Percentiles rank a stretch among this genome's conserved stretches.
Evolutionary conservation across 257 asterid species (phyloP).

Genomic region (Gentiana macrophylla): DNA sequence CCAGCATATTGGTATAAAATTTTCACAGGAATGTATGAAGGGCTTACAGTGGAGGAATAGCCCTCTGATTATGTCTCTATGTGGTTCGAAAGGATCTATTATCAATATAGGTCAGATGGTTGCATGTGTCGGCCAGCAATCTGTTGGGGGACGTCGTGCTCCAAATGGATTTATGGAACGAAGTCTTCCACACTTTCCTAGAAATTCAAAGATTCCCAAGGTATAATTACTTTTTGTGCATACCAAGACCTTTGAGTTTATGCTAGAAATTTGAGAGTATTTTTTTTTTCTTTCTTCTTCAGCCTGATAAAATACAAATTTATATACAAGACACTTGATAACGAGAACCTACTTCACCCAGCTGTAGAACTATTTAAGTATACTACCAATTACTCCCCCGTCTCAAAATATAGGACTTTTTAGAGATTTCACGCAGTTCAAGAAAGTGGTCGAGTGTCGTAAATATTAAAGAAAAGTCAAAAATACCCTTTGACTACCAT

Average conservation of each 20-base stretch:
- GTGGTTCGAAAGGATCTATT: constrained; percentile 99
- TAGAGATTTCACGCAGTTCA: too few species aligned
- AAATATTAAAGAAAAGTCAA: too few species aligned
- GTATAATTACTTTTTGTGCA: constrained; percentile 24
- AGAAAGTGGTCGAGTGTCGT: too few species aligned
- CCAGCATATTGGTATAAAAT: constrained; percentile 1
- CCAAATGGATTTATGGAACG: constrained; percentile 94
- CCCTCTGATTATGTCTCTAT: constrained; percentile 90
- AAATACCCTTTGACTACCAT: too few species aligned
- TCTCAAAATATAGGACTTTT: too few species aligned
- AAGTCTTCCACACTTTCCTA: constrained; percentile 87
- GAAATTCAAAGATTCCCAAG: constrained; percentile 74
- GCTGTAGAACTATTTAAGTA: too few species aligned
- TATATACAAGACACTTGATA: too few species aligned
- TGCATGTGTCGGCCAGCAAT: constrained; percentile 97
- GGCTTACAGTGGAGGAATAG: constrained; percentile 89
- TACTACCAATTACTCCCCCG: too few species aligned
- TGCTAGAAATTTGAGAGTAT: too few species aligned
- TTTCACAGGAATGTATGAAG: constrained; percentile 64
- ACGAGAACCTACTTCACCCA: too few species aligned
- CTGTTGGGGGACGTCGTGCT: constrained; percentile 86
- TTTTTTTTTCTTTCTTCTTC: background rate
- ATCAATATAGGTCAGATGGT: constrained; percentile 96
- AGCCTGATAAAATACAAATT: too few species aligned
- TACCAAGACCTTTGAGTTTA: too few species aligned